phyloP scores from a whole-genome alignment of 2,329 filamentous ascomycete species.

The Harringtonia aguacate region DNA sequence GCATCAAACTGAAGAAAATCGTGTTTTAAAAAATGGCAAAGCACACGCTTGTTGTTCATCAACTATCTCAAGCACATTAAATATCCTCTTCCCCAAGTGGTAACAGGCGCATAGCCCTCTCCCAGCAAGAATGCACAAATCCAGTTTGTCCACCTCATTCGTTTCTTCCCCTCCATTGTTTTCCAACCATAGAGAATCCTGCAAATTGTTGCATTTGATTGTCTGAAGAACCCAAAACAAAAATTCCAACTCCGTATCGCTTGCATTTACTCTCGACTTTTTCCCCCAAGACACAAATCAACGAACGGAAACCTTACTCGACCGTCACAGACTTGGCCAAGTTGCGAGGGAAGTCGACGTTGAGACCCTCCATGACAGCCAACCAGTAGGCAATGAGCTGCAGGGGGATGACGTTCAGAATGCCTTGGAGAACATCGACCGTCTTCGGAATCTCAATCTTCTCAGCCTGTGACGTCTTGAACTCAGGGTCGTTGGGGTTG shows the following conservation, averaged over 20 bases:
- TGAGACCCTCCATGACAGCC: conserved; percentile 87
- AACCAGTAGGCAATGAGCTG: conserved; percentile 99
- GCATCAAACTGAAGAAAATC: no score
- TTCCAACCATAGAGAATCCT: not conserved
- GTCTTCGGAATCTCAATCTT: conserved; percentile 97
- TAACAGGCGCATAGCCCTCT: no score
- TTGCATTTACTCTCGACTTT: not conserved
- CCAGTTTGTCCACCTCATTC: not conserved
- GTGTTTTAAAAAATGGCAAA: no score
- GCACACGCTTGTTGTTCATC: no score
- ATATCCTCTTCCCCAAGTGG: no score
- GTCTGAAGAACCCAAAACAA: not conserved
- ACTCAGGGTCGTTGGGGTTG: conserved; percentile 83
- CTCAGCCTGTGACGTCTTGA: conserved; percentile 77
- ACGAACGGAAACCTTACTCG: conserved; percentile 50
- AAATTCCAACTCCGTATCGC: conserved; percentile 1
- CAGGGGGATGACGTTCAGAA: conserved; percentile 94
- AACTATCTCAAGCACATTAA: no score
- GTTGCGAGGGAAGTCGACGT: conserved; percentile 98
- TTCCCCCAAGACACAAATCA: not conserved
- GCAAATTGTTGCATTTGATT: not conserved
- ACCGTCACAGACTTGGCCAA: conserved; percentile 98
- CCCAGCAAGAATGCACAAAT: not conserved
- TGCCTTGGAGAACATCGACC: conserved; percentile 88
- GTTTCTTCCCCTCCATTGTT: not conserved